phyloP scores from a whole-genome alignment of 139 green algal genomes.

The Spirogloea muscicola region DNA sequence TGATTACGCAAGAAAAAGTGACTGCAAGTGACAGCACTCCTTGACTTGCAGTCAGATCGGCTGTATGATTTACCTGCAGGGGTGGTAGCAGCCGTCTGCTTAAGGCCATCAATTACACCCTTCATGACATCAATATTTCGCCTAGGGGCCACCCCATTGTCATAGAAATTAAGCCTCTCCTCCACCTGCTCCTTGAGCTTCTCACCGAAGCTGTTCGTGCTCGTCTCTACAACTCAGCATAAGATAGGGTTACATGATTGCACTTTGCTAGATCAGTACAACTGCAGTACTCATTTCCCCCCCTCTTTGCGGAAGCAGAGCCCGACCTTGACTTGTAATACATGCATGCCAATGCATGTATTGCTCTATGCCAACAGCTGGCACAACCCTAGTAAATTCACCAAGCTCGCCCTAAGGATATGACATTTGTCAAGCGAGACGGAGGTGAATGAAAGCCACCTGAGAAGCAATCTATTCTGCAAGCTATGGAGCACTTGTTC shows the following conservation, averaged over 20 bases:
- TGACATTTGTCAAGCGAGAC: no score
- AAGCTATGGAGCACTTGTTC: slow-evolving; percentile 97
- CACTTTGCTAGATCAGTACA: no score
- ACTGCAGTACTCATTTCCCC: no score
- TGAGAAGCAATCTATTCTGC: slow-evolving; percentile 92
- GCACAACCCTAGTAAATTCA: no score
- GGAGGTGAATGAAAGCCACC: not conserved
- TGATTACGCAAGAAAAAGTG: not conserved
- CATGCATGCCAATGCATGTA: no score
- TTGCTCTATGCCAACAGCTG: no score
- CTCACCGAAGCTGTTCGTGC: slow-evolving; percentile 84
- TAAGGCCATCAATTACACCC: slow-evolving; percentile 51
- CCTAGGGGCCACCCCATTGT: slow-evolving; percentile 84
- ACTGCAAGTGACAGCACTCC: no score
- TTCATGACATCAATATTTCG: slow-evolving; percentile 96
- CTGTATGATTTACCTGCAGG: not conserved
- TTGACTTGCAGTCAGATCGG: no score
- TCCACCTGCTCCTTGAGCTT: slow-evolving; percentile 96
- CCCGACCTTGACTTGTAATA: no score
- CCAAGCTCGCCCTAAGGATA: no score
- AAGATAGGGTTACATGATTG: no score
- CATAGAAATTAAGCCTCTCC: slow-evolving; percentile 96
- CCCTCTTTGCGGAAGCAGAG: no score
- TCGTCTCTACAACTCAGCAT: slow-evolving; percentile 67
- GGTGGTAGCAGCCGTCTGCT: not conserved